Conservation (phyloP, 2,329 filamentous ascomycete species). For the Aquanectria penicillioides region DNA sequence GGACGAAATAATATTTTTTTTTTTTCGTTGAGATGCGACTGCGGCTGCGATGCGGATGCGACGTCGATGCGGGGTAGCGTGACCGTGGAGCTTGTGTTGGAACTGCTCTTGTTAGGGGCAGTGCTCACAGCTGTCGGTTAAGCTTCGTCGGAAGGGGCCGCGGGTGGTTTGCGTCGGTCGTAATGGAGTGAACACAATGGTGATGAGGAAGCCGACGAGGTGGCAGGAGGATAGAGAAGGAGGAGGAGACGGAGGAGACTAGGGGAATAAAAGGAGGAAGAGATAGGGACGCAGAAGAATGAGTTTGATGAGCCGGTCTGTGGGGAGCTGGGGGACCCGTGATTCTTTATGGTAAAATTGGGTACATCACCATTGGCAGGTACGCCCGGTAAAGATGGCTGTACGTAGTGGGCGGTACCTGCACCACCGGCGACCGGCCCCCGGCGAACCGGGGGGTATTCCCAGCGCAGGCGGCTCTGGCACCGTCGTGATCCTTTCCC, state of each 20-base stretch:
- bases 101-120: slow-evolving; percentile 38
- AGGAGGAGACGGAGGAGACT: slow-evolving; percentile 5
- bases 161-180: slow-evolving; percentile 26
- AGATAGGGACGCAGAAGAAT: slow-evolving; percentile 23
- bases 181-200: not conserved
- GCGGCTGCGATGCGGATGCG: slow-evolving; percentile 32
- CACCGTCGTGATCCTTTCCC: slow-evolving; percentile 43
- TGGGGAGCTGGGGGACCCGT: slow-evolving; percentile 34
- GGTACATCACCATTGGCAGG: slow-evolving; percentile 34
- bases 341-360: slow-evolving; percentile 43
- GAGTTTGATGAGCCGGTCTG: slow-evolving; percentile 37
- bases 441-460: slow-evolving; percentile 42
- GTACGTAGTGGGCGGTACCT: slow-evolving; percentile 37
- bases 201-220: not conserved
- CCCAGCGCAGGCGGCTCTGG: slow-evolving; percentile 23
- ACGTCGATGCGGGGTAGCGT: slow-evolving; percentile 41
- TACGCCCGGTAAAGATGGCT: slow-evolving; percentile 26
- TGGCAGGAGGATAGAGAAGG: slow-evolving; percentile 12
- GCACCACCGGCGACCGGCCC: slow-evolving; percentile 37
- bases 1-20: slow-evolving; percentile 22
- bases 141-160: slow-evolving; percentile 35
- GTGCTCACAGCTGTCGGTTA: slow-evolving; percentile 38
- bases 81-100: slow-evolving; percentile 40
- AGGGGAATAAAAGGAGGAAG: slow-evolving; percentile 29
- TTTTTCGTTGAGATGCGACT: slow-evolving; percentile 30